phyloP scores from a whole-genome alignment of 2,329 filamentous ascomycete species.

The Phaeosphaeria sp. region DNA sequence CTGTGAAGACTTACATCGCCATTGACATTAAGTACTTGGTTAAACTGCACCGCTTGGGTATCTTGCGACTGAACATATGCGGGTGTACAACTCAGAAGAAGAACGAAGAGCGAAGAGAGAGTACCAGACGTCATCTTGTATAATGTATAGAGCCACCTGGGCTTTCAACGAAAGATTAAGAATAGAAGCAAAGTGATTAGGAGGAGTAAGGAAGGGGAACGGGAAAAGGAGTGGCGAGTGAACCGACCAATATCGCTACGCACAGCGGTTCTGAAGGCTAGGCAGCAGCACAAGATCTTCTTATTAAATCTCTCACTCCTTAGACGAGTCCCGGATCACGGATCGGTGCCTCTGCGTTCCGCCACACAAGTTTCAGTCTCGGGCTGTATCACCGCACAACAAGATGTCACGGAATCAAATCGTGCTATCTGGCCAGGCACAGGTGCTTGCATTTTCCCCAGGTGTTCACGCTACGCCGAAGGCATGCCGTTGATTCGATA shows the following conservation, averaged over 20 bases:
- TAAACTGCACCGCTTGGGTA: constrained; percentile 41
- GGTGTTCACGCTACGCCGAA: constrained; percentile 10
- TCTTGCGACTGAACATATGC: constrained; percentile 28
- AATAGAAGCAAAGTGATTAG: constrained; percentile 26
- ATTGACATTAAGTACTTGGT: constrained; percentile 49
- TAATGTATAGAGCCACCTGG: constrained; percentile 39
- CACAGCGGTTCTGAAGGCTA: constrained; percentile 19
- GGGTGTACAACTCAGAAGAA: constrained; percentile 34
- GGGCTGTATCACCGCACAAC: constrained; percentile 22
- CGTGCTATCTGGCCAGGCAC: constrained; percentile 19
- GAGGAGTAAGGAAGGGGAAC: constrained; percentile 18
- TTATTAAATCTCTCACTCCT: constrained; percentile 27
- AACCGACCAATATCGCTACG: constrained; percentile 41
- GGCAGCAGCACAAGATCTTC: constrained; percentile 22
- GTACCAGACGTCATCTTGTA: constrained; percentile 46
- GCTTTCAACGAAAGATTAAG: constrained; percentile 32
- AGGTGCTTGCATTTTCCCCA: constrained; percentile 15
- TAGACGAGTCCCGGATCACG: constrained; percentile 8
- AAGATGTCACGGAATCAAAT: constrained; percentile 21
- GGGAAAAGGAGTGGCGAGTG: constrained; percentile 38
- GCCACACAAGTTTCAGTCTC: constrained; percentile 25
- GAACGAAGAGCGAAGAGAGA: constrained; percentile 39
- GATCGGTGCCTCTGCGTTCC: constrained; percentile 25
- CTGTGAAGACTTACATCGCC: constrained; percentile 38
- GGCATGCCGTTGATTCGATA: constrained; percentile 8